Base-by-base conservation (phyloP, 306 rosid species). In the Cicer cuneatum region DNA sequence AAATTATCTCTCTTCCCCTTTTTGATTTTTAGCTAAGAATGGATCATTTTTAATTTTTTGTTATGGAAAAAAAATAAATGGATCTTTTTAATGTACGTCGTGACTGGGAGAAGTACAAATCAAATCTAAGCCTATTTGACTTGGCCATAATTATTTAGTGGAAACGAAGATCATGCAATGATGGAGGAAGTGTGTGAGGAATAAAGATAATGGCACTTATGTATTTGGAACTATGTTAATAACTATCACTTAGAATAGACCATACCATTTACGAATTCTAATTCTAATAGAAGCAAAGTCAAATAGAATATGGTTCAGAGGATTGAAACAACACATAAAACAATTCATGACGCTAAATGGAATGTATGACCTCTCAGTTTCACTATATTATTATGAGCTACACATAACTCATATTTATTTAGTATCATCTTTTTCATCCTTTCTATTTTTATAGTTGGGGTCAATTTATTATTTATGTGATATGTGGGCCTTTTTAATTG, bases 251-350 rank as follows among this genome's bases (percentile, higher is more conserved):
- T 49, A 14, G 9, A 49, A 8, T 8, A 42, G 46, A 10, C 11
- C 46, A 42, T 71, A 33, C 7, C 48, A 45, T 48, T 63, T 35
- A 35, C n/a, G n/a, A n/a, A n/a, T n/a, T n/a, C n/a, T n/a, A n/a
- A n/a, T 13, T 64, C 18, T 18, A 42, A 49, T 79, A 56, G 56
- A 57, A 52, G 33, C 76, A 59, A 48, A 39, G 67, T 68, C 84
- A 74, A 66, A 60, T 39, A 66, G 75, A 7, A 80, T 67, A 33
- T 33, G 75, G 69, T 68, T 80, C 51, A 33, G 49, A 69, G 69
- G 45, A 51, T 60, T 35, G 45, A 53, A 74, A 61, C 77, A 75
- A 16, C 5, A 33, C 41, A 43, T 69, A 62, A 74, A 80, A 80
- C 84, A 80, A 74, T 18, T 52, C 41, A 58, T 57, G 33, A 47